Conservation (phyloP, 805 yeast species). For the Hagleromyces aurorensis region DNA sequence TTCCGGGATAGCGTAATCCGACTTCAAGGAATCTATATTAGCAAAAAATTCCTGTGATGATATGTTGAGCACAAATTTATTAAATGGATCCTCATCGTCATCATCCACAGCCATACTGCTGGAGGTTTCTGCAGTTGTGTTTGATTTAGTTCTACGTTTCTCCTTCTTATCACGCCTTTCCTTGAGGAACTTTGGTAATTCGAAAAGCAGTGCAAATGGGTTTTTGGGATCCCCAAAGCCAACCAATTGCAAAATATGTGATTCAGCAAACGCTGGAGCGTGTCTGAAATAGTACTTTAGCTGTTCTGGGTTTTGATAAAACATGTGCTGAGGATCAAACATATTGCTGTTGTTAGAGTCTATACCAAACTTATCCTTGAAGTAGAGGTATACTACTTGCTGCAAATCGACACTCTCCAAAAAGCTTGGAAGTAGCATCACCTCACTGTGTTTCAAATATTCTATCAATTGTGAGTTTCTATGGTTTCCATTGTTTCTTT, state of each 20-base stretch:
- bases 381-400: slow-evolving; percentile 55
- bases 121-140: slow-evolving; percentile 5
- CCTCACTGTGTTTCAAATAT: slow-evolving; percentile 51
- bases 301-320: slow-evolving; percentile 31
- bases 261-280: slow-evolving; percentile 66
- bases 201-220: slow-evolving; percentile 70
- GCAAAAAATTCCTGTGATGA: slow-evolving; percentile 15
- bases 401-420: slow-evolving; percentile 45
- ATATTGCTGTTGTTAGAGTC: slow-evolving; percentile 58
- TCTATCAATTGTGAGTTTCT: slow-evolving; percentile 30
- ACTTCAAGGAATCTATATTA: slow-evolving; percentile 23
- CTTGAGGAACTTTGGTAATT: slow-evolving; percentile 60
- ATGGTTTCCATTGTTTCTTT: slow-evolving; percentile 25
- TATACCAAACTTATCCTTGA: slow-evolving; percentile 54
- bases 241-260: slow-evolving; percentile 64
- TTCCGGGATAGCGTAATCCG: slow-evolving; percentile 20
- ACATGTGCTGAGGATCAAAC: slow-evolving; percentile 41
- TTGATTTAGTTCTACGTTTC: slow-evolving; percentile 35
- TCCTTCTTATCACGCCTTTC: slow-evolving; percentile 70
- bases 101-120: slow-evolving; percentile 11
- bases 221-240: slow-evolving; percentile 72
- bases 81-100: slow-evolving; percentile 5
- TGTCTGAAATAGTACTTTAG: slow-evolving; percentile 68
- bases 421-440: slow-evolving; percentile 52
- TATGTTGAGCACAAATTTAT: slow-evolving; percentile 1